Base-by-base conservation (phyloP, 2,329 filamentous ascomycete genomes). In the Botrytis tulipae region DNA sequence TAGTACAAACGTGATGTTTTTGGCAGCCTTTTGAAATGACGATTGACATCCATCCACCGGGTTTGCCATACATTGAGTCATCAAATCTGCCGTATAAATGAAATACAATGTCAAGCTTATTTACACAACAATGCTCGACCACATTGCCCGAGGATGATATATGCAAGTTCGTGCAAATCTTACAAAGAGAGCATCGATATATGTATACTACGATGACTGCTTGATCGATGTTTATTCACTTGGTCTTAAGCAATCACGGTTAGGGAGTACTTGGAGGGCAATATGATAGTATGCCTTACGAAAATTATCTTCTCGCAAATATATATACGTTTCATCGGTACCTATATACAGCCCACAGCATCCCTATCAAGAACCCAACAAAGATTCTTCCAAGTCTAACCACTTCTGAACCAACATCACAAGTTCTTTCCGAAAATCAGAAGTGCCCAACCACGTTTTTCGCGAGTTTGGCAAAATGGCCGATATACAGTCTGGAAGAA, bases 331-430 rank as follows among this genome's bases (percentile, higher is more conserved):
- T 35, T 40, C 9, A 22, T 16, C 6, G 35, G 10, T 42, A 32
- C 16, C n/a, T 46, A 40, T 40, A 40, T 42, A 54, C 32, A 29
- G 29, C 48, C 5, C 20, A 67, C 29, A 46, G 8, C 25, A 16
- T 9, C 8, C 37, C 16, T 35, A 54, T 42, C 12, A 57, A 69
- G 66, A 7, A 6, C 54, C 54, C n/a, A 69, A 32, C 37, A 69
- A 16, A 40, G 48, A 66, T 59, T 67, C 51, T 35, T 72, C 61
- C 25, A 65, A 40, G 46, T 72, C 70, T 22, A 72, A 29, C 70
- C 70, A 72, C 18, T 54, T 72, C n/a, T 67, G 61, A 44, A 68
- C 48, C 18, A 72, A 44, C 6, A 22, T 25, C 40, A 46, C 22
- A 37, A 72, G 46, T 48, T 72, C 60, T 35, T 37, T 25, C 40